A percentile compares a stretch with the other conserved stretches of the same genome.
Evolutionary conservation across 2,329 filamentous ascomycete genomes (phyloP).

Genomic region (Phaeosphaeriaceae sp.): DNA sequence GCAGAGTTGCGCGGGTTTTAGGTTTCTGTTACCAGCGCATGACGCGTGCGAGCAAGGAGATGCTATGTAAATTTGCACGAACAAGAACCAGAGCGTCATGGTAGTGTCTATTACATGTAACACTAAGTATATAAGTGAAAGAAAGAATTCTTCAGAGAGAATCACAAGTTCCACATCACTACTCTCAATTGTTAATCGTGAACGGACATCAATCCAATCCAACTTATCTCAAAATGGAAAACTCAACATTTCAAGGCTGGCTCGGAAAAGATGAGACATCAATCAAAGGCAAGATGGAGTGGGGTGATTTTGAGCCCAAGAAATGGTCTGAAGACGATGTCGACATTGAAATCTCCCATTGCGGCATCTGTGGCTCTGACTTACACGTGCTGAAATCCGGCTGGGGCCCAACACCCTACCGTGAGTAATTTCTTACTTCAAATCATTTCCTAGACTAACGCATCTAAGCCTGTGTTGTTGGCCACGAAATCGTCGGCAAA

Average conservation of each 20-base stretch:
- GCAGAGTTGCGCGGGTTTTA: too few relatives aligned
- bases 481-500: conserved; percentile 52
- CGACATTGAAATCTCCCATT: conserved; percentile 49
- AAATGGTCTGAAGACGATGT: conserved; percentile 70
- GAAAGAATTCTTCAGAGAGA: not conserved
- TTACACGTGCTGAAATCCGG: conserved; percentile 46
- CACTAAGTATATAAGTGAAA: not conserved
- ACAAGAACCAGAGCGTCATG: conserved; percentile 3
- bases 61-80: not conserved
- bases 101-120: not conserved
- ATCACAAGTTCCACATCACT: not conserved
- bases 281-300: conserved; percentile 61
- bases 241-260: conserved; percentile 60
- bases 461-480: conserved; percentile 50
- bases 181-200: too few relatives aligned
- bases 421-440: conserved; percentile 4
- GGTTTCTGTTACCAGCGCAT: not conserved
- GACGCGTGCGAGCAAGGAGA: not conserved
- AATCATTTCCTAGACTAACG: conserved; percentile 14
- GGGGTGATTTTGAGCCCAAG: conserved; percentile 55
- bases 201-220: not conserved
- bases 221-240: conserved; percentile 17
- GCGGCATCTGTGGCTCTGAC: conserved; percentile 46
- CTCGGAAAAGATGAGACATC: conserved; percentile 58
- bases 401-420: conserved; percentile 43